phyloP scores from a whole-genome alignment of 2,329 filamentous ascomycete genomes.

The Aspergillus sp. region DNA sequence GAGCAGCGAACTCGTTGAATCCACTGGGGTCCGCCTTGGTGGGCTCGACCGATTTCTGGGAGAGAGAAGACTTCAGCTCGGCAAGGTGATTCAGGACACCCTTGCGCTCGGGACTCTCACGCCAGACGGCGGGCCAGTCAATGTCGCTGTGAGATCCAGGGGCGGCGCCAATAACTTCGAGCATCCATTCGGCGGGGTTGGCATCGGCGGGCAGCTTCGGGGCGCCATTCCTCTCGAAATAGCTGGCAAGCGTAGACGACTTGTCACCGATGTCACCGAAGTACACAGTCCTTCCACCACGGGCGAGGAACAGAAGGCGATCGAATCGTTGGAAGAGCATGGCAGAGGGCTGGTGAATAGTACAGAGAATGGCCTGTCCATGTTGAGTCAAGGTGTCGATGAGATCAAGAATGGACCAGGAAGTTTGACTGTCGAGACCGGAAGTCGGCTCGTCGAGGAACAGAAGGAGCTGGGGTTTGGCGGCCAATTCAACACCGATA shows the following conservation, averaged over 20 bases:
- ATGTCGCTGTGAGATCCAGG: constrained; percentile 63
- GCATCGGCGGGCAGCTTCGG: constrained; percentile 59
- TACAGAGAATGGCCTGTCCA: constrained; percentile 92
- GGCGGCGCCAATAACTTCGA: constrained; percentile 59
- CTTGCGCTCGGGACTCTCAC: constrained; percentile 56
- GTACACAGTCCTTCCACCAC: constrained; percentile 67
- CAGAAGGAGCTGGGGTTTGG: constrained; percentile 82
- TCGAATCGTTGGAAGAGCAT: constrained; percentile 89
- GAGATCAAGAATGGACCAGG: constrained; percentile 86
- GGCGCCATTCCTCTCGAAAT: constrained; percentile 67
- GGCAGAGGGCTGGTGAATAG: constrained; percentile 94
- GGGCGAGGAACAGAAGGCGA: constrained; percentile 62
- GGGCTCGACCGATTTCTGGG: constrained; percentile 40
- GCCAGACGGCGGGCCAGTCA: constrained; percentile 66
- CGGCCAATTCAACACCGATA: constrained; percentile 93
- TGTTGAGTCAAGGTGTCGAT: constrained; percentile 86
- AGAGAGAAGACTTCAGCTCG: constrained; percentile 46
- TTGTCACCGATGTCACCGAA: constrained; percentile 66
- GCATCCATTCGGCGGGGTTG: constrained; percentile 76
- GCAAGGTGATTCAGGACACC: constrained; percentile 59
- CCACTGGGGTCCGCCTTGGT: constrained; percentile 49
- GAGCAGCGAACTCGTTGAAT: constrained; percentile 78
- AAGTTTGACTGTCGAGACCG: constrained; percentile 88
- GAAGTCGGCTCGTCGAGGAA: constrained; percentile 96
- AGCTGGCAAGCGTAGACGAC: constrained; percentile 57